Evolutionary conservation across 1,284 basidiomycete genomes (phyloP), one percentile per base, ranked within the genome.

Genomic region (Sparassis latifolia): DNA sequence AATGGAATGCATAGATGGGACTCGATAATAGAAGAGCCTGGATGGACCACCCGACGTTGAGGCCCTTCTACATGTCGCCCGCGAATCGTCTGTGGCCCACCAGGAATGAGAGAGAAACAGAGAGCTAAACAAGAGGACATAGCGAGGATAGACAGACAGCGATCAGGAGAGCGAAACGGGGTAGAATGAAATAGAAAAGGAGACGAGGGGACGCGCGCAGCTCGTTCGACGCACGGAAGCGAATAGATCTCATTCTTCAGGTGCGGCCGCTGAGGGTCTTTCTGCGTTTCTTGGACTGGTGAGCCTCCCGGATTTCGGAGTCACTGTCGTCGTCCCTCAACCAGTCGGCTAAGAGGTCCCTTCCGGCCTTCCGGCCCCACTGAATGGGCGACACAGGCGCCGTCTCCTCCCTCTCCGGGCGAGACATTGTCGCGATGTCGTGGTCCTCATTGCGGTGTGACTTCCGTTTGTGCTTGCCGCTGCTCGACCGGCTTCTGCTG

Each of bases 281-380:
- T 51, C 64, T 58, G 32, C 62, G 59, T 50, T 64, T 66, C 56
- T 55, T 62, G 20, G 58, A 55, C 33, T 55, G 50, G 41, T 51
- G 52, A 4, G 50, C 42, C 9, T 58, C 58, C 29, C 49, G 45
- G 57, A 60, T 58, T 42, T 59, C 57, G 12, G 42, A 35, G 33
- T 49, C 56, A 10, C 44, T 51, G 43, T 63, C 61, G 27, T 59
- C 59, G 44, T 62, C 55, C 28, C 48, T 53, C 29, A 46, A 39
- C 41, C 51, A 45, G 12, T 29, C 10, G 32, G 56, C 50, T 45
- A 58, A 54, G 52, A 61, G 58, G 40, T 52, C 55, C 31, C 62
- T 52, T 32, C 58, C 52, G n/a, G 55, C 60, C 52, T 61, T 65
- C 58, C 58, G 58, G 10, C 60, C 55, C 9, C 59, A 41, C 47